These are phyloP conservation scores for Aspergillus felis DNA, from an alignment of 2,329 filamentous ascomycete genomes.

Conservation along the genomic window DNA sequence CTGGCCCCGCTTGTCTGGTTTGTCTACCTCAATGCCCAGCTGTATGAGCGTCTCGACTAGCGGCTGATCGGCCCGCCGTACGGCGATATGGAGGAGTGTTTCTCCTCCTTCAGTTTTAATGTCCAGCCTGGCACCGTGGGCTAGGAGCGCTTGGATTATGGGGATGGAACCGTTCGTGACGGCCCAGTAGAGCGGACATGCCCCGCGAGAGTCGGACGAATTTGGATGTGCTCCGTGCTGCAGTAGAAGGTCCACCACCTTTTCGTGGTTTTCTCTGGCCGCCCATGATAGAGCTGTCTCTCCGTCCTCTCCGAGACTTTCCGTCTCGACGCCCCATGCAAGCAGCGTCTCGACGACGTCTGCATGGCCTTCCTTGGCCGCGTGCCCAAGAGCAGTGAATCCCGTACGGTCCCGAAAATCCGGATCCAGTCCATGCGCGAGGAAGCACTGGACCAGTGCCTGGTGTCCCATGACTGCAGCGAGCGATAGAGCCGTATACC, in stretches of 20 bases:
- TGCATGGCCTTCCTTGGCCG: background rate
- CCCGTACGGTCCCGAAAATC: background rate
- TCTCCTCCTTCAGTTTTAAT: background rate
- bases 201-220: too few species aligned
- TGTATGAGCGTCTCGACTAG: background rate
- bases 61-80: background rate
- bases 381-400: background rate
- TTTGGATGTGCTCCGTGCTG: background rate
- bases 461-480: background rate
- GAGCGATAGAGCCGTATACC: background rate
- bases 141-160: background rate
- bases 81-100: background rate
- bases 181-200: background rate
- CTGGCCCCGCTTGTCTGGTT: background rate
- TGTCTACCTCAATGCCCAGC: background rate
- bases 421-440: background rate
- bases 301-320: background rate
- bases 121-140: background rate
- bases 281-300: background rate
- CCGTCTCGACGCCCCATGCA: background rate
- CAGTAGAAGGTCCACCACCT: background rate
- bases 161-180: background rate
- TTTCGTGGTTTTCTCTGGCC: background rate
- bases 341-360: background rate
- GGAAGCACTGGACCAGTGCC: background rate